Evolutionary conservation across 176 grass and related monocot genomes (phyloP).

Genomic region (Lolium perenne): DNA sequence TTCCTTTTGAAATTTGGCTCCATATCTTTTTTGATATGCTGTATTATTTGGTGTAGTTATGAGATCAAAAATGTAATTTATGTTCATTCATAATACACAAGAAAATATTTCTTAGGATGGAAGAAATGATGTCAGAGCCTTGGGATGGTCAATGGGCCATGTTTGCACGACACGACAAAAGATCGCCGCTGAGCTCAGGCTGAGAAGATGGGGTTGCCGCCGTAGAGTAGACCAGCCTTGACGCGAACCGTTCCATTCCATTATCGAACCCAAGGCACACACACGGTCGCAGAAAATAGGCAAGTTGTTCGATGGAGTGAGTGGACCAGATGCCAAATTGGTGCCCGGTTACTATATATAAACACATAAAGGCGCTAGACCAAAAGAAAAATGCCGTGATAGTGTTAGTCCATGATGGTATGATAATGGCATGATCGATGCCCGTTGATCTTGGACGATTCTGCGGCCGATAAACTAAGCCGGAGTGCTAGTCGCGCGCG

Average conservation of each 20-base stretch:
- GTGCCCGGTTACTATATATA: neutral
- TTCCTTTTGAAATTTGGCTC: neutral
- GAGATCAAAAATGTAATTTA: too few species aligned
- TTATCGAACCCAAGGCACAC: neutral
- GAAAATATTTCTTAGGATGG: neutral
- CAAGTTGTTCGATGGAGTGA: neutral
- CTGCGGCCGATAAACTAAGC: neutral
- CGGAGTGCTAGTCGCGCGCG: neutral
- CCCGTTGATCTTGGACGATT: conserved; percentile 10
- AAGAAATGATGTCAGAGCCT: neutral
- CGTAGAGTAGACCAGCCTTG: neutral
- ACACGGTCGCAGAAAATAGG: neutral
- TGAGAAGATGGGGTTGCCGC: neutral
- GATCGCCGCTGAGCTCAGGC: too few species aligned
- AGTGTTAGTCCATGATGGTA: neutral
- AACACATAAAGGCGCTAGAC: neutral
- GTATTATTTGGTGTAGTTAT: neutral
- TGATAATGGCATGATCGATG: neutral
- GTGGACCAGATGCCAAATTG: neutral
- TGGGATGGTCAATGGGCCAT: neutral
- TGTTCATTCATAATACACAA: too few species aligned
- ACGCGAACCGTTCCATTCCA: neutral
- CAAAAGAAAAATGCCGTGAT: neutral
- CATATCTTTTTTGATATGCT: neutral
- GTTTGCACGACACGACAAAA: neutral